Percentiles rank a stretch among this genome's conserved stretches.
phyloP scores from a whole-genome alignment of 495 filamentous ascomycete species.

The Umbilicaria muhlenbergii region DNA sequence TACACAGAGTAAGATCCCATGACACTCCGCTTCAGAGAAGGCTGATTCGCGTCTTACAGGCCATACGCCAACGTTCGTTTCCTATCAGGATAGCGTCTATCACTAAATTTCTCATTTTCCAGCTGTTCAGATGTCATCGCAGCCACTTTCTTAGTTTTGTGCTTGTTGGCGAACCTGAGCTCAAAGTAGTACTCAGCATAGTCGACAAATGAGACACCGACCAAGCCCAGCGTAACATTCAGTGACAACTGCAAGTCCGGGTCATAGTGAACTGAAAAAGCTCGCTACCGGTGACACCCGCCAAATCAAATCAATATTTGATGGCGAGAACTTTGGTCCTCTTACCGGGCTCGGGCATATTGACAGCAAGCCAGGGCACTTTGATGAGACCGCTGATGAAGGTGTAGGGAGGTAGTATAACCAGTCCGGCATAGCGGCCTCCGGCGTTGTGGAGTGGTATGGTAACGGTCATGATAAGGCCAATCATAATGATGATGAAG shows the following conservation, averaged over 20 bases:
- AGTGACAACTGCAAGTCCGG: slow-evolving; percentile 29
- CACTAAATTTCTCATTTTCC: no score
- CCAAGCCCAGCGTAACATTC: slow-evolving; percentile 24
- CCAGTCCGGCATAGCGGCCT: no score
- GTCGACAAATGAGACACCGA: slow-evolving; percentile 25
- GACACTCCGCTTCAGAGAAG: no score
- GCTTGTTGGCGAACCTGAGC: slow-evolving; percentile 15
- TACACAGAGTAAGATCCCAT: no score
- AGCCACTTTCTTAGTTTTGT: slow-evolving; percentile 5
- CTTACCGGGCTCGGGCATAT: slow-evolving; percentile 37
- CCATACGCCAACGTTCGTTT: no score
- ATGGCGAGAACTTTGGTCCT: slow-evolving; percentile 37
- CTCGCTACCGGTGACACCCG: slow-evolving; percentile 31
- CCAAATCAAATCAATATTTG: slow-evolving; percentile 45
- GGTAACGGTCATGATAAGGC: not conserved
- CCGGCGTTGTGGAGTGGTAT: not conserved
- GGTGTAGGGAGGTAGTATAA: not conserved
- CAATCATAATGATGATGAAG: slow-evolving; percentile 3
- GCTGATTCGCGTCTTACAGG: no score
- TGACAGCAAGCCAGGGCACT: slow-evolving; percentile 40
- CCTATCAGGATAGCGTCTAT: no score
- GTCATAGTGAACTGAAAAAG: slow-evolving; percentile 25
- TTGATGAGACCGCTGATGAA: slow-evolving; percentile 38
- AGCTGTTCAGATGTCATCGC: not conserved
- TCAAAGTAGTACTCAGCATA: slow-evolving; percentile 20